phyloP scores from a whole-genome alignment of 2,329 filamentous ascomycete species.

The Neopestalotiopsis clavispora region DNA sequence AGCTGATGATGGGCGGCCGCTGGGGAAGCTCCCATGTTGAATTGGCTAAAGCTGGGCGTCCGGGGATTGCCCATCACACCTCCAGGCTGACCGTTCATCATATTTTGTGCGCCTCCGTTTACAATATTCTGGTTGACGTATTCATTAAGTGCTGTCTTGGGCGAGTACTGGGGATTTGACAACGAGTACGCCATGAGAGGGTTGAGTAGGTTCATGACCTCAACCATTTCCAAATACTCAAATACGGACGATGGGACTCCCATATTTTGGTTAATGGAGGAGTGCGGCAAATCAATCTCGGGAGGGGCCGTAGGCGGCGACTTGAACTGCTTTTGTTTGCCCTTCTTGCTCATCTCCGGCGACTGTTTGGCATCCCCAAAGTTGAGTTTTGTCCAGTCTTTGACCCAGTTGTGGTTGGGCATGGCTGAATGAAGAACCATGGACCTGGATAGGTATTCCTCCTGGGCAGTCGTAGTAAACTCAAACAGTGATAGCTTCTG shows the following conservation, averaged over 20 bases:
- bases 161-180: conserved; percentile 56
- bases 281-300: conserved; percentile 64
- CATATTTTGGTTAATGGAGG: conserved; percentile 59
- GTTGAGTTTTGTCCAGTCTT: conserved; percentile 68
- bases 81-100: conserved; percentile 51
- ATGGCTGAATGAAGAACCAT: conserved; percentile 65
- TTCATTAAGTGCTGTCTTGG: conserved; percentile 64
- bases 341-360: conserved; percentile 72
- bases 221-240: conserved; percentile 70
- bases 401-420: conserved; percentile 67
- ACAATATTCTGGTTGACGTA: conserved; percentile 58
- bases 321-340: conserved; percentile 62
- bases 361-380: conserved; percentile 61
- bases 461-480: conserved; percentile 76
- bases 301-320: conserved; percentile 64
- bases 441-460: conserved; percentile 81
- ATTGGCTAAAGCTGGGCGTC: conserved; percentile 61
- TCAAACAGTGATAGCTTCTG: conserved; percentile 87
- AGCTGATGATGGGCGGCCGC: conserved; percentile 64
- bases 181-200: conserved; percentile 65
- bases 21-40: conserved; percentile 64
- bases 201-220: conserved; percentile 56
- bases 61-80: conserved; percentile 52
- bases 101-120: conserved; percentile 37
- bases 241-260: conserved; percentile 66